Percentiles rank a stretch among this genome's conserved stretches.
Evolutionary conservation across 2,329 filamentous ascomycete genomes (phyloP).

Genomic region (Xylariaceae sp.): DNA sequence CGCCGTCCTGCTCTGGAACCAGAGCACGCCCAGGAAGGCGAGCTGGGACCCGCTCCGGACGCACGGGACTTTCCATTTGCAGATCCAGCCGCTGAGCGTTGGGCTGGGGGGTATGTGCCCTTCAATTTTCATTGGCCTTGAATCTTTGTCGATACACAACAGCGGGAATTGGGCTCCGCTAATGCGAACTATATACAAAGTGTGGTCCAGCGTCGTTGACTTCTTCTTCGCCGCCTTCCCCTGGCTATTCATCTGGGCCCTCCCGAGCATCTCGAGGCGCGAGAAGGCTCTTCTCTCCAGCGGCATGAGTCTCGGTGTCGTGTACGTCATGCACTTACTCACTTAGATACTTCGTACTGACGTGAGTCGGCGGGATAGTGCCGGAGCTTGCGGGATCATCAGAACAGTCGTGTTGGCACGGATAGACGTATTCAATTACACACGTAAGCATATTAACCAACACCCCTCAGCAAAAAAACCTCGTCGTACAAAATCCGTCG

Average conservation of each 20-base stretch:
- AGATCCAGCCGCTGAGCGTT: slow-evolving; percentile 34
- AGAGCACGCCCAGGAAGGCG: slow-evolving; percentile 32
- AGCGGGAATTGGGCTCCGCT: no score
- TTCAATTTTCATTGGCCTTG: no score
- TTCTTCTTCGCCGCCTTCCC: slow-evolving; percentile 26
- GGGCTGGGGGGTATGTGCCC: slow-evolving; percentile 31
- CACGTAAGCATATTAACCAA: no score
- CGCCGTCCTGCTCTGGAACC: slow-evolving; percentile 35
- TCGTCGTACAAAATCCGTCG: not conserved
- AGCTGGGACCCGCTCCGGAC: slow-evolving; percentile 35
- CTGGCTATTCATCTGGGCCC: slow-evolving; percentile 25
- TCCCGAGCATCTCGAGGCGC: slow-evolving; percentile 22
- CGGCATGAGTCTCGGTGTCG: slow-evolving; percentile 27
- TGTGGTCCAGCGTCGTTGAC: slow-evolving; percentile 33
- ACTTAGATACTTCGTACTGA: not conserved
- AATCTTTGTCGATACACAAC: no score
- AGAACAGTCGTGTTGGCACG: slow-evolving; percentile 24
- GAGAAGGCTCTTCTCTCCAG: slow-evolving; percentile 27
- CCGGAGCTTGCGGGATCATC: slow-evolving; percentile 32
- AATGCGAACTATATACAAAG: slow-evolving; percentile 14
- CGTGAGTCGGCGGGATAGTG: slow-evolving; percentile 17
- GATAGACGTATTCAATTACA: slow-evolving; percentile 26
- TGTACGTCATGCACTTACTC: slow-evolving; percentile 19
- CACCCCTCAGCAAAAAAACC: not conserved
- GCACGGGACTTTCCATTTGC: slow-evolving; percentile 31